Evolutionary conservation across 495 filamentous ascomycete species (phyloP), one percentile per base, ranked within the genome.

Genomic region (Penicillium silybi): DNA sequence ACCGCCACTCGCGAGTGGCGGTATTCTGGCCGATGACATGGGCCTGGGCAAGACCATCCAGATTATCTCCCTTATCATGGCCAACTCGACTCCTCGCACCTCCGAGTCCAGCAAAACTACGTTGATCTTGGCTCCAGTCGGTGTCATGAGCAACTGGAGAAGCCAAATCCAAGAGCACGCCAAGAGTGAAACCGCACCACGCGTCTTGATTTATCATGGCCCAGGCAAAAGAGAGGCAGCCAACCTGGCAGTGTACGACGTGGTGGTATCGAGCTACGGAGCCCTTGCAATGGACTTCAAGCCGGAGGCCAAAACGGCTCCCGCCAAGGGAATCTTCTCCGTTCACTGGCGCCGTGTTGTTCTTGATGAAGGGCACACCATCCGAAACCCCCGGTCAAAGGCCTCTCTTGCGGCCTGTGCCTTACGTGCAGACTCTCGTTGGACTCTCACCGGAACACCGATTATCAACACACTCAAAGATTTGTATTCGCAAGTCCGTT

Each of bases 11-110:
- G 81, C 86, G 1, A 88, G 84, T 56, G 92, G 92, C 40, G 92
- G 90, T 29, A 88, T 96, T 27, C 73, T 96, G 11, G 89, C 89
- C 20, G 92, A 97, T 65, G 92, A 97, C 56, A 97, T 97, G 92
- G 92, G 92, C 3, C 73, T 97, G 6, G 92, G 92, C 13, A 97
- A 97, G 69, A 97, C 92, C 1, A 76, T 97, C 6, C 88, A 96
- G 65, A 81, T 90, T 35, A 93, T 96, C 50, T 85, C 88, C 45
- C 63, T 95, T 25, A 87, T 97, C 38, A 67, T 90, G 54, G 79
- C 85, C 6, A 82, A 87, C 53, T 61, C 74, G 0, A 63, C 71
- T 10, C 63, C 70, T 6, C 66, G 58, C 13, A 67, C 64, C n/a
- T 53, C 63, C 5, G 53, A 43, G 0, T 66, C 70, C 4, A 63